Base-by-base conservation (phyloP, 2,329 filamentous ascomycete genomes). In the Fusarium tricinctum region DNA sequence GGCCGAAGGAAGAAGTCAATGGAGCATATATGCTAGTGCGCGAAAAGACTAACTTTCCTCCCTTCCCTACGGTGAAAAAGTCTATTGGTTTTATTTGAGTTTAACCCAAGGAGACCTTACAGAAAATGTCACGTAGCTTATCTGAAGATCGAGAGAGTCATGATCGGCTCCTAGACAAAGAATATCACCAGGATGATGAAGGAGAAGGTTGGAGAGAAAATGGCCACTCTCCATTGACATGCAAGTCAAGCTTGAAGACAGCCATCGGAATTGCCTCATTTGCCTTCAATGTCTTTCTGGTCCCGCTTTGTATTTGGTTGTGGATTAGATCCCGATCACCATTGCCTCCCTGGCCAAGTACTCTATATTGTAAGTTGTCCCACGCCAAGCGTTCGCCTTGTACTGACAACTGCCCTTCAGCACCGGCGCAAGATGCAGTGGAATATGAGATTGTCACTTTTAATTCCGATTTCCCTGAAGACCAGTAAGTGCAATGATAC, bases 381-480 rank as follows among this genome's bases (percentile, higher is more conserved):
- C 20, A 17, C 2, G 2, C 6, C 15, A 10, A 19, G 1, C 15
- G 12, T 3, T 15, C 15, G 1, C 7, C 9, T n/a, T 17, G 20
- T 22, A 7, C 8, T 4, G 10, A 38, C 28, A 39, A 6, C 23
- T 3, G 1, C 12, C 28, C 5, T 0, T 8, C 13, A 57, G 53
- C 46, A n/a, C 53, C 46, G 0, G 38, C 53, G 1, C 35, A 57
- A 14, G 35, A 8, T 8, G 46, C 35, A 22, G 46, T 57, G 2
- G n/a, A 57, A n/a, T 57, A 57, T 14, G 38, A 57, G 19, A 30
- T 28, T 28, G 3, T 51, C 13, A 44, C 38, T 3, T 57, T 57
- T 10, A 57, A 51, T 23, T 57, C 46, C 8, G 53, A 51, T 12
- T 57, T 51, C 6, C 46, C 53, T 1, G 46, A 51, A 57, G 53